Percentiles rank a stretch among this genome's conserved stretches.
phyloP scores from a whole-genome alignment of 345 rosid species.

The Eucalyptus lansdowneana region DNA sequence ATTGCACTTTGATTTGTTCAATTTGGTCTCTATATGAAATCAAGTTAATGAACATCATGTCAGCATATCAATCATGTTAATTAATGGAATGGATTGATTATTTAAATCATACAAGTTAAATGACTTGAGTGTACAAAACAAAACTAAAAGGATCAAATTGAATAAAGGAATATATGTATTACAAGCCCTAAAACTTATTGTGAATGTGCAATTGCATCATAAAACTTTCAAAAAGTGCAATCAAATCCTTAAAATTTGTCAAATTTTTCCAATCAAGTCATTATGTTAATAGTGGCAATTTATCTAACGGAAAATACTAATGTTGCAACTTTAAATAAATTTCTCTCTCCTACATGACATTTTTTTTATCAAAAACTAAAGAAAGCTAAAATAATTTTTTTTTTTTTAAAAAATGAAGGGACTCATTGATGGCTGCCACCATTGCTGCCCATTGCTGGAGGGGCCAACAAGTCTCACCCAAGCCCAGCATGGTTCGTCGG shows the following conservation, averaged over 20 bases:
- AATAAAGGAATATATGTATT: background rate
- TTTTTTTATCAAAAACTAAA: too few species aligned
- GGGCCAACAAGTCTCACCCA: accelerated
- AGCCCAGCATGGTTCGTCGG: accelerated
- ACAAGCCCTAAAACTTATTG: too few species aligned
- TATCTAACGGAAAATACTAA: too few species aligned
- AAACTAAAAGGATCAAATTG: background rate
- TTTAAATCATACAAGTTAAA: background rate
- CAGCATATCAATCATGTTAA: background rate
- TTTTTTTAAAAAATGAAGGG: too few species aligned
- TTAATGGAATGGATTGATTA: background rate
- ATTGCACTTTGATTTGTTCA: background rate
- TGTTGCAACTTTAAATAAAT: too few species aligned
- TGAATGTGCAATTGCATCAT: accelerated
- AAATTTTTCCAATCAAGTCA: too few species aligned
- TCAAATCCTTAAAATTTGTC: accelerated
- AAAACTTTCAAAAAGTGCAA: too few species aligned
- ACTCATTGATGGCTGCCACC: too few species aligned
- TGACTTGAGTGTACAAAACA: background rate
- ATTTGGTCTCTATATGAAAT: background rate
- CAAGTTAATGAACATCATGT: background rate
- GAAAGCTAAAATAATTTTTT: too few species aligned
- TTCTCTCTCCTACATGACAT: too few species aligned
- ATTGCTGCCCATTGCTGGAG: accelerated
- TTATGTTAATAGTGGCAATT: too few species aligned